These are phyloP conservation scores for Pythium rhizo-oryzae DNA, from an alignment of 352 stramenopile genomes.

Conservation along the genomic window DNA sequence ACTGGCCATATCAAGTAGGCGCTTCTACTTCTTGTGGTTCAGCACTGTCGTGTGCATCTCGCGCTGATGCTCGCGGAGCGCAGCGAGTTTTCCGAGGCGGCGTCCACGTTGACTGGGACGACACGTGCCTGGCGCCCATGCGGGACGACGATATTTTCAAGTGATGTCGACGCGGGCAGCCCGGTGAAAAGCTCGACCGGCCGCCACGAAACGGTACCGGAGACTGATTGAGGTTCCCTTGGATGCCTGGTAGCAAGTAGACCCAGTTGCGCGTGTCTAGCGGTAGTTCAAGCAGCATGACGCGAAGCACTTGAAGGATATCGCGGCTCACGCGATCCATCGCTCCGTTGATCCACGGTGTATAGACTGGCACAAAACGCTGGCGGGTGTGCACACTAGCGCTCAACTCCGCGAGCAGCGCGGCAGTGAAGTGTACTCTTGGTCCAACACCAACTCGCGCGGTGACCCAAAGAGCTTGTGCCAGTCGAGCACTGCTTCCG, in stretches of 20 bases:
- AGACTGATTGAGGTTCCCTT: conserved; percentile 11
- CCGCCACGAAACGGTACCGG: conserved; percentile 5
- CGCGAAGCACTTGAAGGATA: conserved; percentile 24
- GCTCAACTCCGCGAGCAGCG: conserved; percentile 5
- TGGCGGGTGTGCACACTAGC: background rate
- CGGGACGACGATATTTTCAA: no score
- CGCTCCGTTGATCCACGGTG: conserved; percentile 25
- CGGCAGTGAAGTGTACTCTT: conserved; percentile 27
- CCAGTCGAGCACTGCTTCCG: conserved; percentile 25
- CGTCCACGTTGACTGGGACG: no score
- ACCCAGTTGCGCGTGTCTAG: conserved; percentile 20
- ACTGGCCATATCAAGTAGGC: no score
- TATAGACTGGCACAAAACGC: conserved; percentile 2
- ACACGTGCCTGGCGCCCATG: no score
- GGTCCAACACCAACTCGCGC: conserved; percentile 24
- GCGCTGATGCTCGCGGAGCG: no score
- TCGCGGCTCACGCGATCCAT: conserved; percentile 21
- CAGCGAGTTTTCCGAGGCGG: no score
- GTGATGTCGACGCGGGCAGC: no score
- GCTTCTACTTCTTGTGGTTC: no score
- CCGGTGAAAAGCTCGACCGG: conserved; percentile 18
- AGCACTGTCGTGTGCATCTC: no score
- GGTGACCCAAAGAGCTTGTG: conserved; percentile 29
- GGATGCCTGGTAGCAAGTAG: conserved; percentile 16
- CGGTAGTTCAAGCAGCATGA: conserved; percentile 17